phyloP scores from a whole-genome alignment of 1,284 basidiomycete genomes.

The Rhizoctonia solani region DNA sequence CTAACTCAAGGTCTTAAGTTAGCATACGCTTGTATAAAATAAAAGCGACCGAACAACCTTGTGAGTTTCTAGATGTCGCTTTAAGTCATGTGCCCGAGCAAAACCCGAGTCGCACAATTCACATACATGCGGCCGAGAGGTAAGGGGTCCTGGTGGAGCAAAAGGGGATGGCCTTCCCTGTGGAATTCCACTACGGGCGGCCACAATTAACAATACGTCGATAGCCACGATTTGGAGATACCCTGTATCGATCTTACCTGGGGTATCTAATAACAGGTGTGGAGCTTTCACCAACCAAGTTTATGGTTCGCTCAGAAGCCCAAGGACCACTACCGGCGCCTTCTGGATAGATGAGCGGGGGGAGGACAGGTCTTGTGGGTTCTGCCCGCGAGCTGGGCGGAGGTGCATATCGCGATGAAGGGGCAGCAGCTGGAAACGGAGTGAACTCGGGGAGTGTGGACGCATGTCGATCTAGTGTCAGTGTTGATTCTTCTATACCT shows the following conservation, averaged over 20 bases:
- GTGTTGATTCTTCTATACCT: neutral
- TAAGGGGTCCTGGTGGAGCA: conserved; percentile 7
- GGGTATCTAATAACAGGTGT: neutral
- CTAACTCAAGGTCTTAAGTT: neutral
- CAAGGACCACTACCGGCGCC: neutral
- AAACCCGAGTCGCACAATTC: conserved; percentile 10
- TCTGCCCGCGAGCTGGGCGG: neutral
- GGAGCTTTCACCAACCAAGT: neutral
- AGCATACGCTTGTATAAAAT: neutral
- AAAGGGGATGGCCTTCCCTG: neutral
- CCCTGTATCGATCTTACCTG: conserved; percentile 1
- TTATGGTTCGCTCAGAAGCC: neutral
- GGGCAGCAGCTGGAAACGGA: conserved; percentile 2
- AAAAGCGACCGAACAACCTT: neutral
- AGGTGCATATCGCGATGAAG: conserved; percentile 13
- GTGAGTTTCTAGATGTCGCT: conserved; percentile 15
- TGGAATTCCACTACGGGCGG: neutral
- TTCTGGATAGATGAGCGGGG: neutral
- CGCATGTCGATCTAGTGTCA: neutral
- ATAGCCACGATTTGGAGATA: neutral
- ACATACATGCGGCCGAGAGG: conserved; percentile 5
- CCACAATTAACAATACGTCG: neutral
- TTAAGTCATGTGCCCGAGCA: conserved; percentile 13
- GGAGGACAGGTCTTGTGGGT: neutral
- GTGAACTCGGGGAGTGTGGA: conserved; percentile 8